Evolutionary conservation across 2,329 filamentous ascomycete genomes (phyloP).

Genomic region (Falciphora oryzae): DNA sequence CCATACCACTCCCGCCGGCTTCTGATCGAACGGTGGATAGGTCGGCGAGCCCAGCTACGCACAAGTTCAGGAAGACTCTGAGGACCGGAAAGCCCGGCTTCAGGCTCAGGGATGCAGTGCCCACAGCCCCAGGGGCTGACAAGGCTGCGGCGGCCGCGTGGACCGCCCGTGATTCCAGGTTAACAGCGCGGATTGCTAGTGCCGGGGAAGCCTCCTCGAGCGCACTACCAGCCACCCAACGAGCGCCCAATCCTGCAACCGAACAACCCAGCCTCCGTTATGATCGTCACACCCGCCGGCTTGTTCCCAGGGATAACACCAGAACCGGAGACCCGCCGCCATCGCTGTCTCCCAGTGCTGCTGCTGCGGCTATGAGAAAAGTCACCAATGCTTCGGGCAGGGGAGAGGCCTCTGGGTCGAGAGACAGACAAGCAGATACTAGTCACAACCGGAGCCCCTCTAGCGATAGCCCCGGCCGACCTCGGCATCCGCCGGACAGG

Average conservation of each 20-base stretch:
- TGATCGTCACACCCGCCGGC: conserved; percentile 14
- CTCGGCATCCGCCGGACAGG: background rate
- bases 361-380: conserved; percentile 7
- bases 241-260: background rate
- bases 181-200: background rate
- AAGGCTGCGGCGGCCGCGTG: conserved; percentile 62
- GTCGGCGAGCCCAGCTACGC: conserved; percentile 54
- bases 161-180: conserved; percentile 34
- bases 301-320: conserved; percentile 10
- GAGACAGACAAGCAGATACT: background rate
- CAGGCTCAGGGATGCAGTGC: background rate
- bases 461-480: background rate
- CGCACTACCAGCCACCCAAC: background rate
- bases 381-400: background rate
- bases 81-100: conserved; percentile 38
- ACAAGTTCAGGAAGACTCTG: conserved; percentile 57
- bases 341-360: background rate
- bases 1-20: background rate
- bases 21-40: conserved; percentile 20
- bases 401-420: background rate
- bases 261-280: conserved; percentile 4
- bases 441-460: background rate
- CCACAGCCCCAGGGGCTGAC: conserved; percentile 40
- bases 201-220: conserved; percentile 2
- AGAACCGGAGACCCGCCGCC: conserved; percentile 1